Base-by-base conservation (phyloP, 345 rosid genomes). In the Camelina laxa region DNA sequence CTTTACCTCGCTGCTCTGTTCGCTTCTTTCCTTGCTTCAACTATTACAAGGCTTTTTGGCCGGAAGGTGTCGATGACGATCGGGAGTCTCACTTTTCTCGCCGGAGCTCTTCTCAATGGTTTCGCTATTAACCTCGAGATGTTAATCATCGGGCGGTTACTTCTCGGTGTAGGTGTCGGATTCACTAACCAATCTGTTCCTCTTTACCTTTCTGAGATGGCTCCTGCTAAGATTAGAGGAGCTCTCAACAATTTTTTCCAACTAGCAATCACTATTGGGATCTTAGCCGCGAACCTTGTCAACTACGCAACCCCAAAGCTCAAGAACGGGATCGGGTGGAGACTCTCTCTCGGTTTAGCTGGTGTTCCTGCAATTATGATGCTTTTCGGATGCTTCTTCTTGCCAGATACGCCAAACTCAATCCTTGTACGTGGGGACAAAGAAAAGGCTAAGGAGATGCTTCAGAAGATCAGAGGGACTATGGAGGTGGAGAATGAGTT, bases 81-180 rank as follows among this genome's bases (percentile, higher is more conserved):
- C 7, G 86, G 88, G 51, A 65, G 84, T 5, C 11, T 80, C 20
- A 30, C 80, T 31, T 85, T 81, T 57, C 77, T 78, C 58, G 0
- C 51, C 0, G 88, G 88, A 7, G 85, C 86, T 51, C 63, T 81
- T 73, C 36, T 85, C 54, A 85, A 85, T 12, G 87, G 81, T 59
- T 41, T 78, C 0, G 84, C 88, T 17, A n/a, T 20, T 1, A 70
- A 14, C 47, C 69, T 83, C 44, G 77, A 65, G 7, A 85, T 83
- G 86, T 81, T 85, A 7, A 83, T 83, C 65, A 35, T 85, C 4
- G 88, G 86, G 2, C 14, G 88, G 17, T 33, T 83, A 19, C 67
- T 83, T 56, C 84, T 85, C 17, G 86, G 88, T 54, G 31, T 85
- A 0, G 86, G 88, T 3, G 75, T 85, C 30, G 86, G 88, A 4